phyloP scores from a whole-genome alignment of 2,329 filamentous ascomycete species.

The Ceratocystis diversiconidia region DNA sequence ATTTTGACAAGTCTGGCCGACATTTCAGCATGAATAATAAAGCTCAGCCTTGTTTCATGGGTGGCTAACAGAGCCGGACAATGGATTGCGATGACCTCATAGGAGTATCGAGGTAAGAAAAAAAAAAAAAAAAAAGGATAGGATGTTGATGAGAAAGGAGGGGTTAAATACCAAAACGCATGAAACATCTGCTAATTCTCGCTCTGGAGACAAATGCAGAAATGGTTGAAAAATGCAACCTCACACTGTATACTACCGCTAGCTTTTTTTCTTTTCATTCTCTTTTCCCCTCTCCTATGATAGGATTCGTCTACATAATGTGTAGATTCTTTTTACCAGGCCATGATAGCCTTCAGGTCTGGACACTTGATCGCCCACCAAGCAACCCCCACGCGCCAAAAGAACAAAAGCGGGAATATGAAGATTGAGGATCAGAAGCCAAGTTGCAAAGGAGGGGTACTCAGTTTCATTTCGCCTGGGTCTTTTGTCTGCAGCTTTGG shows the following conservation, averaged over 20 bases:
- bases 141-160: not conserved
- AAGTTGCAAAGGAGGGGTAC: too few relatives aligned
- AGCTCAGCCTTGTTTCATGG: conserved; percentile 5
- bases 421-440: too few relatives aligned
- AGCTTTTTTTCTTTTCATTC: not conserved
- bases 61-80: not conserved
- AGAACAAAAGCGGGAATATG: too few relatives aligned
- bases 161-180: not conserved
- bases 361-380: too few relatives aligned
- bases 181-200: not conserved
- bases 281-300: not conserved
- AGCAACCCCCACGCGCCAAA: too few relatives aligned
- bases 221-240: not conserved
- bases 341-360: too few relatives aligned
- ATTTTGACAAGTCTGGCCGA: not conserved
- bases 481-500: too few relatives aligned
- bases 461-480: too few relatives aligned
- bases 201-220: not conserved
- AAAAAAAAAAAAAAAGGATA: not conserved
- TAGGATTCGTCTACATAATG: not conserved
- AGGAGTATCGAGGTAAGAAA: not conserved
- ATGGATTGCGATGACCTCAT: not conserved
- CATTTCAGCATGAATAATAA: not conserved
- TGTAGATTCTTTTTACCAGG: too few relatives aligned
- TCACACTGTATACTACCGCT: not conserved